Evolutionary conservation across 495 filamentous ascomycete genomes (phyloP), one percentile per base, ranked within the genome.

Genomic region (Chaetomium tenue): DNA sequence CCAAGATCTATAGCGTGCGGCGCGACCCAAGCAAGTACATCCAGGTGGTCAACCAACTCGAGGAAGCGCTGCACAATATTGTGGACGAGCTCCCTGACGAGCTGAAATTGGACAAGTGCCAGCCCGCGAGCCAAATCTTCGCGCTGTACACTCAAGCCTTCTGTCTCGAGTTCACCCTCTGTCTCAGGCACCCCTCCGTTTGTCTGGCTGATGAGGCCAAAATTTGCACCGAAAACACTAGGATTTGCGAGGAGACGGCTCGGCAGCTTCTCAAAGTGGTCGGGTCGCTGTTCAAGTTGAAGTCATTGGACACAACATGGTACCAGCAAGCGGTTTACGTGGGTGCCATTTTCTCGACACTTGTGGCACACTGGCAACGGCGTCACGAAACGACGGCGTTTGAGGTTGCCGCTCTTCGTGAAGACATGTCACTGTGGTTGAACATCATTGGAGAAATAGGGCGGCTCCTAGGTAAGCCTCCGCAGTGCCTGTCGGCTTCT

Each of bases 231-330:
- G 83, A 87, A 52, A 92, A 89, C 70, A 82, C 89, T 18, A 79
- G 83, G 53, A 82, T 87, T 46, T 92, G 88, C 69, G 84, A 91
- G 25, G 85, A 88, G 20, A 80, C 85, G 26, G 83, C 88, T 42
- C 80, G 80, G 65, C 79, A 84, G 58, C 84, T 92, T 68, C 78
- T 93, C 20, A 76, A 79, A 54, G 81, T 83, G 47, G 81, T 89
- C 15, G 76, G 79, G 30, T 77, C 82, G 51, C 71, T 92, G 28
- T 81, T 84, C 54, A 82, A 83, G 70, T 73, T 81, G 52, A 86
- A 86, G 70, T 86, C 87, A 64, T 75, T 92, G n/a, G 90, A 93
- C 67, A 90, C 87, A 15, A 91, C 89, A n/a, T 92, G 89, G 89
- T 88, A 90, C 64, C 87, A 86, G 62, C 74, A 81, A 55, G 85